Percentiles rank a stretch among this genome's conserved stretches.
Evolutionary conservation across 73 alveolate genomes (phyloP).

Genomic region (Paramecium octaurelia): DNA sequence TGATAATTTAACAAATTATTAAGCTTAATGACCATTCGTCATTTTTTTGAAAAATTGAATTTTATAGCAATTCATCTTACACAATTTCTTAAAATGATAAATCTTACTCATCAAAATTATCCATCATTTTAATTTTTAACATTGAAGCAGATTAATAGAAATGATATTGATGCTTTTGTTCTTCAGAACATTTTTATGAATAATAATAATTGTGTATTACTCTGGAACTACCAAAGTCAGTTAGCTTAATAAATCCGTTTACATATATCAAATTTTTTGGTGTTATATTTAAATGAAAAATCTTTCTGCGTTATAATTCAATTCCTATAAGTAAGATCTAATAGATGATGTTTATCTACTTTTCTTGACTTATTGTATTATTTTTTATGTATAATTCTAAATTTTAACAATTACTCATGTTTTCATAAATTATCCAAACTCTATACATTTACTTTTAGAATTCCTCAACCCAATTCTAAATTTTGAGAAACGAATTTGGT

Average conservation of each 20-base stretch:
- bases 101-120: background rate
- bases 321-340: background rate
- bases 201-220: background rate
- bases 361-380: background rate
- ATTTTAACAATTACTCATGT: background rate
- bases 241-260: background rate
- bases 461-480: background rate
- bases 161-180: background rate
- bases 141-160: background rate
- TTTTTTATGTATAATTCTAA: background rate
- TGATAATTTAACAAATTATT: background rate
- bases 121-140: background rate
- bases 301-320: background rate
- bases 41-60: background rate
- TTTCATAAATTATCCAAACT: background rate
- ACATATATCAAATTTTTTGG: background rate
- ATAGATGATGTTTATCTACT: background rate
- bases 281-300: background rate
- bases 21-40: background rate
- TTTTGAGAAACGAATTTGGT: background rate
- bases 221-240: background rate
- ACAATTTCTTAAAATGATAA: background rate
- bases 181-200: background rate
- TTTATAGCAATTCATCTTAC: background rate
- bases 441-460: background rate